Percentiles rank a stretch among this genome's conserved stretches.
Evolutionary conservation across 805 yeast species (phyloP).

Genomic region (Saccharomycopsis schoenii): DNA sequence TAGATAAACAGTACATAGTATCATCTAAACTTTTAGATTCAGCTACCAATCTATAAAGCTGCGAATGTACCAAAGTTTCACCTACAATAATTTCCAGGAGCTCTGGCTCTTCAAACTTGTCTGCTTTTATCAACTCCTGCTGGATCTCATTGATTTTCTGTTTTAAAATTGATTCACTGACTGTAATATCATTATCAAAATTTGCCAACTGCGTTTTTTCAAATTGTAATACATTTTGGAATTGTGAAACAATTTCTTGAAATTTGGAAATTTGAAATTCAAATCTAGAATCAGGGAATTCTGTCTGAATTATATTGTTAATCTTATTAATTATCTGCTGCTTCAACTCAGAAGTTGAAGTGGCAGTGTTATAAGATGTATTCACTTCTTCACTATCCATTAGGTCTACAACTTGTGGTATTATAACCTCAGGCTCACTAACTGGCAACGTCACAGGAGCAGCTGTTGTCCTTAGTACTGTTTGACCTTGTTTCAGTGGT

Average conservation of each 20-base stretch:
- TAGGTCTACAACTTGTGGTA: slow-evolving; percentile 2
- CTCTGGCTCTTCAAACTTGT: slow-evolving; percentile 25
- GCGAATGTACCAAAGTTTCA: slow-evolving; percentile 46
- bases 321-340: slow-evolving; percentile 17
- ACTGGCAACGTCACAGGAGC: not conserved
- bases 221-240: slow-evolving; percentile 27
- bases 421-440: not conserved
- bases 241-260: slow-evolving; percentile 23
- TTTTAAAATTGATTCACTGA: slow-evolving; percentile 24
- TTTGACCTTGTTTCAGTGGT: slow-evolving; percentile 15
- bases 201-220: slow-evolving; percentile 27
- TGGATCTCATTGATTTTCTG: slow-evolving; percentile 25
- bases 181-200: slow-evolving; percentile 22
- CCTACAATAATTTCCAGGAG: slow-evolving; percentile 38
- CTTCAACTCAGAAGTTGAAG: not conserved
- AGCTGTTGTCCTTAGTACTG: not conserved
- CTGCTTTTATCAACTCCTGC: slow-evolving; percentile 26
- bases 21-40: slow-evolving; percentile 68
- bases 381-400: slow-evolving; percentile 8
- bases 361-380: slow-evolving; percentile 7
- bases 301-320: slow-evolving; percentile 20
- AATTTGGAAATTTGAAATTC: slow-evolving; percentile 5
- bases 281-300: not conserved
- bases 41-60: slow-evolving; percentile 52
- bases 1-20: slow-evolving; percentile 47